A percentile compares a stretch with the other conserved stretches of the same genome.
These are phyloP conservation scores for Eruca vesicaria DNA, from an alignment of 441 rosid species.

Conservation along the genomic window DNA sequence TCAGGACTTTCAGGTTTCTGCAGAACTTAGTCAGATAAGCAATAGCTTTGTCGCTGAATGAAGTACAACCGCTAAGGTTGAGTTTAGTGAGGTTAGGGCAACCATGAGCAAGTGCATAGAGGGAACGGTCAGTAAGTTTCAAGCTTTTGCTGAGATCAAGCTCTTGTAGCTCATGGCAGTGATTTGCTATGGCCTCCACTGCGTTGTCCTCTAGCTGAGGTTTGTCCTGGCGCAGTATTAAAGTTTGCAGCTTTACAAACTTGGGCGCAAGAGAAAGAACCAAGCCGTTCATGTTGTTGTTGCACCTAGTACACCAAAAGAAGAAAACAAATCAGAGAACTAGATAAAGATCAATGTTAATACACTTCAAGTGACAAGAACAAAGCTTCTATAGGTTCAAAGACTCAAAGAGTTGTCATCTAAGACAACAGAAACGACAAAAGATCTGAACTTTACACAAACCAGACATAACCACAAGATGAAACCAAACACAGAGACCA, in stretches of 20 bases:
- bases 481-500: too few species aligned
- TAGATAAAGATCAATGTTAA: not conserved
- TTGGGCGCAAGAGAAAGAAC: conserved; percentile 83
- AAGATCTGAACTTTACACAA: conserved; percentile 3
- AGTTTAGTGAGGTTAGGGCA: conserved; percentile 80
- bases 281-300: conserved; percentile 73
- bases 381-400: not conserved
- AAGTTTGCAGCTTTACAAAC: conserved; percentile 65
- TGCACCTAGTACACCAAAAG: conserved; percentile 53
- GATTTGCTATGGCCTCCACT: conserved; percentile 68
- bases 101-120: conserved; percentile 76
- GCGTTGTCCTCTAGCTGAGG: conserved; percentile 85
- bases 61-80: conserved; percentile 86
- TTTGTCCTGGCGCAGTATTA: conserved; percentile 78
- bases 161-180: conserved; percentile 78
- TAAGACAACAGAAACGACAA: not conserved
- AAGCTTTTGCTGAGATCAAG: conserved; percentile 97
- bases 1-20: conserved; percentile 58
- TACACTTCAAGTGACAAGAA: not conserved
- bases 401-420: not conserved
- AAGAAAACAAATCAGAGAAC: not conserved
- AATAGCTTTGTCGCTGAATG: conserved; percentile 67
- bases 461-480: conserved; percentile 4
- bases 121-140: conserved; percentile 69
- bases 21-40: conserved; percentile 59